A percentile compares a stretch with the other conserved stretches of the same genome.
Conservation (phyloP, 345 rosid genomes). For the Euclidium syriacum region DNA sequence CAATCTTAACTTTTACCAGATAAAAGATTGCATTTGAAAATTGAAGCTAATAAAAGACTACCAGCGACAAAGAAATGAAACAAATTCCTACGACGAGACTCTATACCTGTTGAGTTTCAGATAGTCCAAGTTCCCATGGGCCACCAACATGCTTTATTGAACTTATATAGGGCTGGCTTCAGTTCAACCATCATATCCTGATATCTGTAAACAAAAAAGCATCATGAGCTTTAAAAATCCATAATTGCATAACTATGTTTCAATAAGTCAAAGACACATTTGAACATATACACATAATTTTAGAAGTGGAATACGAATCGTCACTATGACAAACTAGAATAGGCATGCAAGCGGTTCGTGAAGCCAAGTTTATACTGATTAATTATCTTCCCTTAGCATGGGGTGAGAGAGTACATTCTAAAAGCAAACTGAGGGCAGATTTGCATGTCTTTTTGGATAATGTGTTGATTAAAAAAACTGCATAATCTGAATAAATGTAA, state of each 20-base stretch:
- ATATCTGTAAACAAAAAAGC: slow-evolving; percentile 54
- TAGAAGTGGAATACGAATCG: neutral
- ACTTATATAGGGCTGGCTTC: slow-evolving; percentile 98
- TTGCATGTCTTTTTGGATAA: slow-evolving; percentile 3
- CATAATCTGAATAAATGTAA: neutral
- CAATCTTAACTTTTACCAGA: slow-evolving; percentile 12
- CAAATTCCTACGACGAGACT: neutral
- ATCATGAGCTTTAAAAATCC: neutral
- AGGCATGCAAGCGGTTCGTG: neutral
- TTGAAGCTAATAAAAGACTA: neutral
- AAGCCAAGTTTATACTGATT: neutral
- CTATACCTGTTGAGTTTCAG: slow-evolving; percentile 83
- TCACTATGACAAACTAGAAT: neutral
- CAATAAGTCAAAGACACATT: neutral
- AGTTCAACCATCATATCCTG: slow-evolving; percentile 99
- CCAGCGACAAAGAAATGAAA: slow-evolving; percentile 3
- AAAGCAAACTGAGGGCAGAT: slow-evolving; percentile 6
- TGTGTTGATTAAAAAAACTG: neutral
- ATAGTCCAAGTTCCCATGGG: slow-evolving; percentile 97
- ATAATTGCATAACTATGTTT: slow-evolving; percentile 4
- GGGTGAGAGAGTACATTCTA: neutral
- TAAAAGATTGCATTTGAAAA: neutral
- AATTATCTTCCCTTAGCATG: neutral
- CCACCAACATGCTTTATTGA: slow-evolving; percentile 99
- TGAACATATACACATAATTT: neutral